Evolutionary conservation across 75 land plant species (phyloP).

Genomic region (Pinus tabuliformis): DNA sequence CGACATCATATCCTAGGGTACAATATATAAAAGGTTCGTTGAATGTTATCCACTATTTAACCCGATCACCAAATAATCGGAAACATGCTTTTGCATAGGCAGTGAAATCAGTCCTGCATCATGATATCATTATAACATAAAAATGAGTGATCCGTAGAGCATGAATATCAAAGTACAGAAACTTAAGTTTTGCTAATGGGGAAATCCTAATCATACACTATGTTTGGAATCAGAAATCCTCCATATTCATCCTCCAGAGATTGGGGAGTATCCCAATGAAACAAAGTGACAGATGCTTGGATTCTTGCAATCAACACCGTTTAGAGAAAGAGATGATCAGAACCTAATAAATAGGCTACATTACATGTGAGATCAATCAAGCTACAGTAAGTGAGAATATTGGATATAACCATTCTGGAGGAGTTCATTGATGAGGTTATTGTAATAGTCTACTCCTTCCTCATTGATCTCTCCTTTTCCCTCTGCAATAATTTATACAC

Average conservation of each 20-base stretch:
- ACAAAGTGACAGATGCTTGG: constrained; percentile 29
- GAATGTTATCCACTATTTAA: constrained; percentile 65
- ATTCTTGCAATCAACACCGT: constrained; percentile 18
- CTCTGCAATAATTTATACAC: no score
- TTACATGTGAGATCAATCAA: no score
- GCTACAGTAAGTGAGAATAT: no score
- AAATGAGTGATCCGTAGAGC: no score
- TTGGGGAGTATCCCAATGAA: constrained; percentile 40
- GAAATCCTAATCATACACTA: constrained; percentile 10
- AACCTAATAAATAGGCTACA: no score
- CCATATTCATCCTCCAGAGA: constrained; percentile 39
- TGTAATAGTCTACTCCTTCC: constrained; percentile 46
- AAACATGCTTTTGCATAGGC: constrained; percentile 61
- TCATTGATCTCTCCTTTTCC: constrained; percentile 23
- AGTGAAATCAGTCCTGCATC: constrained; percentile 47
- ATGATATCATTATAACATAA: not conserved
- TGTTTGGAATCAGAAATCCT: constrained; percentile 34
- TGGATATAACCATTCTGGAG: constrained; percentile 16
- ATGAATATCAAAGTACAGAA: not conserved
- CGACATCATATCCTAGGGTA: not conserved
- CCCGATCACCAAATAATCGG: constrained; percentile 58
- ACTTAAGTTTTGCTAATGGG: not conserved
- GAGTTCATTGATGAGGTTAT: constrained; percentile 42
- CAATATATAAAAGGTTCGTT: constrained; percentile 34
- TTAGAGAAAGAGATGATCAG: no score